Evolutionary conservation across 495 filamentous ascomycete species (phyloP), one percentile per base, ranked within the genome.

Genomic region (Jackrogersella multiformis): DNA sequence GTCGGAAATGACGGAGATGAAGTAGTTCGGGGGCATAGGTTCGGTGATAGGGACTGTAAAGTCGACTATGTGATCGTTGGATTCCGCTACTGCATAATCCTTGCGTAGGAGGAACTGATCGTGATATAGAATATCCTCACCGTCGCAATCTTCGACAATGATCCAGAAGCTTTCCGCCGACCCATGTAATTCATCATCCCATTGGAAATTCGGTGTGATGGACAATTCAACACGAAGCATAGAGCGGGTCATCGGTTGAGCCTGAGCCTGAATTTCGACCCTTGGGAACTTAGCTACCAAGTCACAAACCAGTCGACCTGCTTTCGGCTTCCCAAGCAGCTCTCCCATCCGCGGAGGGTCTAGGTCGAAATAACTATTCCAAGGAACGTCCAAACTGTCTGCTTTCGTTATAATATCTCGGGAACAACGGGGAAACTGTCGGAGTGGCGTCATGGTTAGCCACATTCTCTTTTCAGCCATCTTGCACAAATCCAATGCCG

Each of bases 391-490:
- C 61, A 97, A 96, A 54, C 93, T 83, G 78, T 99, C 95, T 1
- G 93, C 89, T 78, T 97, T 97, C 61, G 90, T 86, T 48, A 98
- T 81, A 48, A 99, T 91, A 60, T 99, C 96, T 30, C 85, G 79
- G 10, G 93, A 86, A 66, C 92, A 96, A 35, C 79, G 80, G 1
- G 91, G 88, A 74, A 97, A 98, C 71, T 99, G 95, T 36, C 96
- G 84, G 7, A 99, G 85, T 5, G 95, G 95, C 16, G 92, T 90
- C 95, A 98, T 98, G 18, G 94, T 97, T 5, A 93, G 94, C 95
- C 95, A 99, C 95, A 98, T 98, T 21, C 96, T 84, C 83, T 96
- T 96, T 81, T 99, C 95, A 1, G 94, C 94, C 94, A 96, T 98
- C 80, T 99, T 99, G 80, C 95, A 99, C 36, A 99, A 82, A 69